These are phyloP conservation scores for Xylariaceae sp. DNA, from an alignment of 2,329 filamentous ascomycete species.

Conservation along the genomic window DNA sequence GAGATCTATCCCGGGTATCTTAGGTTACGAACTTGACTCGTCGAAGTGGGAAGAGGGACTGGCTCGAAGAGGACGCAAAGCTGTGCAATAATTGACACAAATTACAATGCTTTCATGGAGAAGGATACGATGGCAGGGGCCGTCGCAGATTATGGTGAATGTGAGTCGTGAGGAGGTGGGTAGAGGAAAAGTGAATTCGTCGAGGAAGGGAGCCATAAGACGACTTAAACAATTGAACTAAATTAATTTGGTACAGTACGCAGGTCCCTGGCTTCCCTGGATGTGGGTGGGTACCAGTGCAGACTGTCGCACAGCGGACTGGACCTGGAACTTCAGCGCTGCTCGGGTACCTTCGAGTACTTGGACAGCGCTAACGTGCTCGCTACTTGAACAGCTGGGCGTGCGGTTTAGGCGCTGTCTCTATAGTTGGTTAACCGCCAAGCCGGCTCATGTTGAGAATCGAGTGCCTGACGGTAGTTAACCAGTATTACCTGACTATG, in stretches of 20 bases:
- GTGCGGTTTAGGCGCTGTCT: too few relatives aligned
- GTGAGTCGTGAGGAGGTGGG: background rate
- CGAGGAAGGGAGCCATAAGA: constrained; percentile 2
- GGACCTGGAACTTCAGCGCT: too few relatives aligned
- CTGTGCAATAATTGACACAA: constrained; percentile 3
- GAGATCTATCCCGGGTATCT: constrained; percentile 19
- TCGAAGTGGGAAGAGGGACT: background rate
- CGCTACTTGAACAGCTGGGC: too few relatives aligned
- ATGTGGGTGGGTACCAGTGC: too few relatives aligned
- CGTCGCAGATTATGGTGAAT: constrained; percentile 1
- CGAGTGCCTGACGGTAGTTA: too few relatives aligned
- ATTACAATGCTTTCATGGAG: constrained; percentile 15
- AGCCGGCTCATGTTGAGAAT: too few relatives aligned
- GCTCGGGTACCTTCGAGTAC: too few relatives aligned
- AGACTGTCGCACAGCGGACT: too few relatives aligned
- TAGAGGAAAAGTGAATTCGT: background rate
- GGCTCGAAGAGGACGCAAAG: background rate
- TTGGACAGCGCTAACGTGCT: too few relatives aligned
- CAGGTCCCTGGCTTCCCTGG: background rate
- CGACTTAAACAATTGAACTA: background rate
- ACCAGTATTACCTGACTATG: too few relatives aligned
- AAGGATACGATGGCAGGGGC: constrained; percentile 10
- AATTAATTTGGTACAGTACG: background rate
- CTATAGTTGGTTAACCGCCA: too few relatives aligned
- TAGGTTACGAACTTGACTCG: constrained; percentile 2